A percentile compares a stretch with the other conserved stretches of the same genome.
These are phyloP conservation scores for Eucalyptus erythrocorys DNA, from an alignment of 345 rosid genomes.

Conservation along the genomic window DNA sequence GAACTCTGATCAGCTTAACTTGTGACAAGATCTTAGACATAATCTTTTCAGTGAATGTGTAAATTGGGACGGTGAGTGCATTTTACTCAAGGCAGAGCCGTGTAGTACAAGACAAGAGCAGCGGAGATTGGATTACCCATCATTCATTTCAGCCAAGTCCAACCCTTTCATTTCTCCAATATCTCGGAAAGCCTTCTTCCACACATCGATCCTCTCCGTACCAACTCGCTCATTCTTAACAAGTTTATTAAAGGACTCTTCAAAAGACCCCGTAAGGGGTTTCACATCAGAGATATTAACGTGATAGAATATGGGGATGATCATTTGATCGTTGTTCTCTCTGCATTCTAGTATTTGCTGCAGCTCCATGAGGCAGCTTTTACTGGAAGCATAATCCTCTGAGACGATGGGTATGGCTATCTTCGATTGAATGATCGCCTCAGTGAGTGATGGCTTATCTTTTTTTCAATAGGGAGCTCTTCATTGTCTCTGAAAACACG, in stretches of 20 bases:
- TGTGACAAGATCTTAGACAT: neutral
- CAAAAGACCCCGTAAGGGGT: neutral
- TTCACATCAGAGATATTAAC: neutral
- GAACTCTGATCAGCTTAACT: neutral
- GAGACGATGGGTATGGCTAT: neutral
- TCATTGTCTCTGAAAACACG: neutral
- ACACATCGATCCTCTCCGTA: neutral
- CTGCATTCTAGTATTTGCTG: neutral
- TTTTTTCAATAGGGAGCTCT: neutral
- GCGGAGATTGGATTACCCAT: neutral
- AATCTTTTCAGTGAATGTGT: neutral
- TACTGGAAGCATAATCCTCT: neutral
- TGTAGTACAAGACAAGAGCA: accelerated
- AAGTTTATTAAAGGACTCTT: neutral
- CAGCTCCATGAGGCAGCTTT: neutral
- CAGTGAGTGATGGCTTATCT: neutral
- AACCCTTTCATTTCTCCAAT: neutral
- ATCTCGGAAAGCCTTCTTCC: neutral
- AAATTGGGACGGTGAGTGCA: accelerated
- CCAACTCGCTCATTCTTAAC: neutral
- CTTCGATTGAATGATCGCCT: neutral
- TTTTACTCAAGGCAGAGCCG: neutral
- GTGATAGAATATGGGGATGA: neutral
- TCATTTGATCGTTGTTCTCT: neutral
- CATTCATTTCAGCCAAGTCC: neutral